A percentile compares a stretch with the other conserved stretches of the same genome.
Evolutionary conservation across 106 monocot genomes (phyloP).

Genomic region (Dioscorea alata): DNA sequence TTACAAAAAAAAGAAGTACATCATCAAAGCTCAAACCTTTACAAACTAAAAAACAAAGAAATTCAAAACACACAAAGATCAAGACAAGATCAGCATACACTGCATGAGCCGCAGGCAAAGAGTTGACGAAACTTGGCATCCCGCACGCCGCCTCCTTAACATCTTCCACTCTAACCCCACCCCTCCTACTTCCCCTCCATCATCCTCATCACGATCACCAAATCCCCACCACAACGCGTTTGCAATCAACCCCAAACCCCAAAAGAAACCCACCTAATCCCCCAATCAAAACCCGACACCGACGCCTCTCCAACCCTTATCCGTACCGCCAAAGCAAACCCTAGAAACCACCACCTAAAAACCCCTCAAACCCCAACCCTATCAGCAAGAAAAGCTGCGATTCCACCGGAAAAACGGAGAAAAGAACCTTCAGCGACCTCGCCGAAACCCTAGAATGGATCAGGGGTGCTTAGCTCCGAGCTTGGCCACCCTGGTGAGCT

Average conservation of each 20-base stretch:
- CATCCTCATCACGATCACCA: constrained; percentile 15
- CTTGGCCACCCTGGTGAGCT: no score
- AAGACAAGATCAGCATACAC: constrained; percentile 2
- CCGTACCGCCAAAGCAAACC: constrained; percentile 2
- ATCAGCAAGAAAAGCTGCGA: neutral
- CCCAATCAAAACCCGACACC: neutral
- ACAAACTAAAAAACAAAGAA: neutral
- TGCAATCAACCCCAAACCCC: neutral
- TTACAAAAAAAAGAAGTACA: no score
- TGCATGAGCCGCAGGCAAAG: neutral
- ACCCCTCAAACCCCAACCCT: neutral
- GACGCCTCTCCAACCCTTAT: constrained; percentile 2
- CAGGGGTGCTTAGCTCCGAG: no score
- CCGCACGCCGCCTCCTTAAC: constrained; percentile 13
- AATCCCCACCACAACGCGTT: neutral
- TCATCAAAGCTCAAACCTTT: no score
- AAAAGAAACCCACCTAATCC: neutral
- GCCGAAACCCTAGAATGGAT: no score
- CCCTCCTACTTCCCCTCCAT: constrained; percentile 31
- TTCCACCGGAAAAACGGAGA: no score
- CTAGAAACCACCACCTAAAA: neutral
- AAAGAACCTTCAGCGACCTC: no score
- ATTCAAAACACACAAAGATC: no score
- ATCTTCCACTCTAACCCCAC: constrained; percentile 13
- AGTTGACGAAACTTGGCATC: constrained; percentile 31